phyloP scores from a whole-genome alignment of 2,329 filamentous ascomycete genomes.

The Sordariomycetes sp. region DNA sequence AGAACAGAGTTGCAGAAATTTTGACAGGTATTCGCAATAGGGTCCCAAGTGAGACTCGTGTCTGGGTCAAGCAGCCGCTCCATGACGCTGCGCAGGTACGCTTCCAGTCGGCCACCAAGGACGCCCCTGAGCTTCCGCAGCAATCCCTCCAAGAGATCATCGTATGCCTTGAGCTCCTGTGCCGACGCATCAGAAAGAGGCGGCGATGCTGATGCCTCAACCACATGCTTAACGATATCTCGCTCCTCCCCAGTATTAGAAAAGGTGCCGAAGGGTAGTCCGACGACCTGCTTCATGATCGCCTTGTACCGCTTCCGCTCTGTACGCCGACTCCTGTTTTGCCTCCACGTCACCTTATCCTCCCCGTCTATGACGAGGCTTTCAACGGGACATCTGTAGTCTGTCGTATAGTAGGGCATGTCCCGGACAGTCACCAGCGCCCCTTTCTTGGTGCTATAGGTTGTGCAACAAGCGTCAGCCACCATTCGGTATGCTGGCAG shows the following conservation, averaged over 20 bases:
- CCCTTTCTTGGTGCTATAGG: conserved; percentile 11
- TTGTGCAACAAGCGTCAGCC: no score
- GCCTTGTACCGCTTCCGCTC: conserved; percentile 19
- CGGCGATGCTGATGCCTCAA: not conserved
- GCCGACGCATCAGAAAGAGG: not conserved
- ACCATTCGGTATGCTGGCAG: no score
- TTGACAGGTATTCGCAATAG: conserved; percentile 21
- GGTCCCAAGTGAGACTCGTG: conserved; percentile 16
- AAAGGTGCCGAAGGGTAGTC: conserved; percentile 18
- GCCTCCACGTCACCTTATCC: not conserved
- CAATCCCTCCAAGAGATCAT: conserved; percentile 3
- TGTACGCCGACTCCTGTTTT: not conserved
- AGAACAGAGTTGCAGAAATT: conserved; percentile 22
- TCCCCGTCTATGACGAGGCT: not conserved
- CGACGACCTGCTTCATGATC: conserved; percentile 25
- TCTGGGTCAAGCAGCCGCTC: conserved; percentile 13
- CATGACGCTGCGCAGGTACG: conserved; percentile 18
- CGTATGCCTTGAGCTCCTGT: not conserved
- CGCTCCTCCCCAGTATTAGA: conserved; percentile 4
- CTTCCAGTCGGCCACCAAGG: conserved; percentile 11
- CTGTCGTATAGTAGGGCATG: conserved; percentile 6
- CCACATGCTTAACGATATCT: not conserved
- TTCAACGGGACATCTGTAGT: not conserved
- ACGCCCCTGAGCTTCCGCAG: conserved; percentile 12
- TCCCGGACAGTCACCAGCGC: conserved; percentile 14